phyloP scores from a whole-genome alignment of 176 grass and related monocot genomes.

The Aegilops umbellulata region DNA sequence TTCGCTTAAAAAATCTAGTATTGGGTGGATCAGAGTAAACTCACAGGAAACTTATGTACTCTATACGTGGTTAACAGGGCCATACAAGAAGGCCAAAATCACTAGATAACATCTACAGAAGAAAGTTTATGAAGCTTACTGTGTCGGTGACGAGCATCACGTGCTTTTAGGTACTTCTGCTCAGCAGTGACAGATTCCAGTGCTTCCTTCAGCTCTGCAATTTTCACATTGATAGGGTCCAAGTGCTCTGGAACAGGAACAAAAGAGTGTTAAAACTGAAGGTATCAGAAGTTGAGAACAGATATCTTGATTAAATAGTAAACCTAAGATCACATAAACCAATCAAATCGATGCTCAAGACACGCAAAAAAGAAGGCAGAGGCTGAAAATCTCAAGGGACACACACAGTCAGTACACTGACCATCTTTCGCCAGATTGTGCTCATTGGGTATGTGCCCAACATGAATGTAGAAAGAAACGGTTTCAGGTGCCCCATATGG shows the following conservation, averaged over 20 bases:
- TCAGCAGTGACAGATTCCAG: constrained; percentile 85
- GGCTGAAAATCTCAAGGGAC: constrained; percentile 5
- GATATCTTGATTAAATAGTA: neutral
- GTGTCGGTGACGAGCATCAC: constrained; percentile 82
- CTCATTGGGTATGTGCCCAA: constrained; percentile 97
- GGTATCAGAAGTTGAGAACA: neutral
- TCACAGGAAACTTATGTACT: neutral
- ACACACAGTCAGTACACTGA: constrained; percentile 37
- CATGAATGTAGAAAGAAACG: constrained; percentile 98
- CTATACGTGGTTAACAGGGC: neutral
- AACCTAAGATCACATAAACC: neutral
- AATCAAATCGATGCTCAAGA: constrained; percentile 3
- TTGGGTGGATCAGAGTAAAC: neutral
- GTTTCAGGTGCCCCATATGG: constrained; percentile 88
- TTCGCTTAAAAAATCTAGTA: too few species aligned
- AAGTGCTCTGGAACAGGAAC: constrained; percentile 78
- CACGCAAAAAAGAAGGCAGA: neutral
- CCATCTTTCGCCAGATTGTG: constrained; percentile 96
- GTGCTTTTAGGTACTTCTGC: constrained; percentile 94
- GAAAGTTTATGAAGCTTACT: constrained; percentile 62
- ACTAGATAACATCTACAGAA: neutral
- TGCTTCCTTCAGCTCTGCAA: constrained; percentile 92
- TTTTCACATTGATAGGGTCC: constrained; percentile 96
- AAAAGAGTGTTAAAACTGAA: neutral
- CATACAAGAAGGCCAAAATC: neutral